Base-by-base conservation (phyloP, 2,329 filamentous ascomycete species). In the Cladosporium sp. region DNA sequence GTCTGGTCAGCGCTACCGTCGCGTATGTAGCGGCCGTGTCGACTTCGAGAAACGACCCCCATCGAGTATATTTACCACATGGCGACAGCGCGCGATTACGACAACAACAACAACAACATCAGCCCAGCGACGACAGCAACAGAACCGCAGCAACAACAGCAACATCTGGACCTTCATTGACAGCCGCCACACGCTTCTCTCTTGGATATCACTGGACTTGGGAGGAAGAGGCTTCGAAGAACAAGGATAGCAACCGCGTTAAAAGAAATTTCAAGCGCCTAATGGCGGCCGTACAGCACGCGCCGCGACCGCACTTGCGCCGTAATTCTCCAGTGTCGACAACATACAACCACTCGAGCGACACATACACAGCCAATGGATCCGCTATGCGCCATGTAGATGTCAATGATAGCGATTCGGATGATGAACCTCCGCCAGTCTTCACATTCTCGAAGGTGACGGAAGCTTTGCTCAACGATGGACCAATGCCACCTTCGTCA, bases 361-460 rank as follows among this genome's bases (percentile, higher is more conserved):
- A 53, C 69, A 81, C 80, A 68, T 82, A 82, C 69, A 75, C 77
- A 26, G 76, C 80, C 31, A 75, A 82, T 67, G 80, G 77, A 68
- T 78, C 78, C 21, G 79, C 79, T 77, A 77, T 82, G 73, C 80
- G 82, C 71, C 80, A 79, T 69, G 81, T 83, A 69, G 75, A 81
- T 73, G 80, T 89, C 70, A 89, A 91, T 72, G 93, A 97, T 75
- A 97, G 92, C 82, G 74, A 76, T 62, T 97, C 93, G 28, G 94
- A 97, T 79, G 94, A 97, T 74, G 94, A 97, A 79, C 91, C 96
- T 31, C 91, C 91, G 18, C 90, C 80, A 62, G 93, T 93, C 72
- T 92, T 95, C 87, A 96, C 95, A 80, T 90, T 97, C 76, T 97
- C 93, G 76, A 93, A 93, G 72, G 86, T 95, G 70, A 96, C 94